Evolutionary conservation across 306 rosid genomes (phyloP), one percentile per base, ranked within the genome.

Genomic region (Cicer chorassanicum): DNA sequence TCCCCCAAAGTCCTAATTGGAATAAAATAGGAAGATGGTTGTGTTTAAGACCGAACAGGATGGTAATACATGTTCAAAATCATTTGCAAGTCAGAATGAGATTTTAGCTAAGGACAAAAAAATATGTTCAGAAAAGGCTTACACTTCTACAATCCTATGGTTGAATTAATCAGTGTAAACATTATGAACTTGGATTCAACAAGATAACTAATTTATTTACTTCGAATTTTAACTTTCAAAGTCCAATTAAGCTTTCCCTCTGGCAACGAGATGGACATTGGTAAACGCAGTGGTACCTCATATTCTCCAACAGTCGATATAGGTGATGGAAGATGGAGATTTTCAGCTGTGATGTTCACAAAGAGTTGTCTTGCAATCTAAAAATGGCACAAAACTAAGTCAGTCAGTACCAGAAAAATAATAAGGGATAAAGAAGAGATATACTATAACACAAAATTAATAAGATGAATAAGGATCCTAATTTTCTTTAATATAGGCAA

Each of bases 341-440:
- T 81, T 21, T 76, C 78, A 7, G 81, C 75, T 55, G 84, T 76
- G 61, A 93, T 75, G 72, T 76, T 91, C 73, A 93, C 88, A 59
- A 54, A 83, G 13, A 93, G 87, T 74, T 89, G 97, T 78, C 96
- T 87, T 66, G 91, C 92, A 82, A 91, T 94, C 98, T 93, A 76
- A 76, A 62, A 79, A 55, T 40, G 38, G 36, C 61, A 70, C 19
- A 80, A 63, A 8, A 68, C 2, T 46, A 46, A 57, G 61, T 24
- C 34, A 43, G 46, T 87, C 59, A 76, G 45, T 18, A 8, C 7
- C 51, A 40, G 80, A 18, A 41, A 45, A 24, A 44, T n/a, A 65
- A 41, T 5, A 7, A 15, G 46, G 13, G 18, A 72, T n/a, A 64
- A 18, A 5, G 8, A 56, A 15, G 50, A 59, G 51, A 54, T 19